Evolutionary conservation across 1,284 basidiomycete species (phyloP).

Genomic region (Microbotryomycetes sp.): DNA sequence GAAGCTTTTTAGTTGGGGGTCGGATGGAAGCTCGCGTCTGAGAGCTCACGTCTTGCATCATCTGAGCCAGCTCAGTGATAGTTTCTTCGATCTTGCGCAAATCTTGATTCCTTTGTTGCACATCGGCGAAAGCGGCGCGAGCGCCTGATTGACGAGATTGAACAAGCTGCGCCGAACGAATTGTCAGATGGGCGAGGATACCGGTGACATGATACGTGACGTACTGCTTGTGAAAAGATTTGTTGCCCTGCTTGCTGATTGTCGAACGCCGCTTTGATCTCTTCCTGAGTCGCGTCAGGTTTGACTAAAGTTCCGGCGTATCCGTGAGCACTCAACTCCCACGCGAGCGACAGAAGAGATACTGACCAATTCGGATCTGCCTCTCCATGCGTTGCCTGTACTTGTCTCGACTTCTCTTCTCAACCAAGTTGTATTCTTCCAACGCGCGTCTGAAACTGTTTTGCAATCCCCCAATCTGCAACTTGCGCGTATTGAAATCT

Average conservation of each 20-base stretch:
- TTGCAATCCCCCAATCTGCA: constrained; percentile 37
- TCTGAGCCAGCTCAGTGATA: constrained; percentile 74
- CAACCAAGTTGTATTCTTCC: constrained; percentile 68
- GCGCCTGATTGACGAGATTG: constrained; percentile 77
- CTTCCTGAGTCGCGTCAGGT: constrained; percentile 68
- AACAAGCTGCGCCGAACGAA: constrained; percentile 55
- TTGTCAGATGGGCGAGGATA: not conserved
- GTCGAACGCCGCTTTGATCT: constrained; percentile 63
- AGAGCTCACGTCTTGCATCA: constrained; percentile 50
- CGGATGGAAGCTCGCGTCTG: not conserved
- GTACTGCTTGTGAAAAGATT: constrained; percentile 79
- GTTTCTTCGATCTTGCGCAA: constrained; percentile 81
- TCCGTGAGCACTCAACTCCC: too few relatives aligned
- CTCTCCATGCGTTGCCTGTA: constrained; percentile 92
- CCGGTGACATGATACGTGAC: constrained; percentile 36
- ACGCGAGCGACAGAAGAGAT: not conserved
- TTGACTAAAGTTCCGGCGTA: constrained; percentile 3
- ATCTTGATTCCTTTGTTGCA: constrained; percentile 84
- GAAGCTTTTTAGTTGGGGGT: too few relatives aligned
- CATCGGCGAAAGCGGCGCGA: constrained; percentile 76
- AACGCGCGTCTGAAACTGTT: constrained; percentile 46
- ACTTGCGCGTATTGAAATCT: constrained; percentile 34
- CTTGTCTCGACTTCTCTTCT: constrained; percentile 85
- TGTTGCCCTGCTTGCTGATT: constrained; percentile 64
- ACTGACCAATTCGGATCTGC: constrained; percentile 76